These are phyloP conservation scores for Vitis hybrid DNA, from an alignment of 177 flowering plant genomes.

Conservation along the genomic window DNA sequence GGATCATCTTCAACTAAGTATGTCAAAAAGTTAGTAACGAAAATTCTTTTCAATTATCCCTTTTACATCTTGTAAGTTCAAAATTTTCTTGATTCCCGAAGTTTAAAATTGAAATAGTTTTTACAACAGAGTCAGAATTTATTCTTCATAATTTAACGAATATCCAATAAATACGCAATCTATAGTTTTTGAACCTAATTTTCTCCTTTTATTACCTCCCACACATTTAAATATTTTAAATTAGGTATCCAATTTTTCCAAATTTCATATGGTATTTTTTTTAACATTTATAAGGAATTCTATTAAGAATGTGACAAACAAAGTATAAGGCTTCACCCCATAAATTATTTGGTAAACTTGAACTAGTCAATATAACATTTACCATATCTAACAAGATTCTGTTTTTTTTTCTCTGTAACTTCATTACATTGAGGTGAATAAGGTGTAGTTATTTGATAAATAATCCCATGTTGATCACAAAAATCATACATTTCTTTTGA, in stretches of 20 bases:
- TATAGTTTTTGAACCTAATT: not conserved
- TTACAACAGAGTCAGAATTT: too few relatives aligned
- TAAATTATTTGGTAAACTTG: too few relatives aligned
- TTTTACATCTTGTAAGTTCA: too few relatives aligned
- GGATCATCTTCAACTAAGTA: too few relatives aligned
- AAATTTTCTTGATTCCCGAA: too few relatives aligned
- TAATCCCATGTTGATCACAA: conserved; percentile 1
- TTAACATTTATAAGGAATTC: conserved; percentile 3
- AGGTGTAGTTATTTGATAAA: conserved; percentile 1
- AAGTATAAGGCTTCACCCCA: not conserved
- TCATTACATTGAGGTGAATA: conserved; percentile 7
- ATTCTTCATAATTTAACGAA: not conserved
- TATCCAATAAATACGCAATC: not conserved
- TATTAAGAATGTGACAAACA: conserved; percentile 7
- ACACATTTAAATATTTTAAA: too few relatives aligned
- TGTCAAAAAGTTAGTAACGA: too few relatives aligned
- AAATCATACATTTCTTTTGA: not conserved
- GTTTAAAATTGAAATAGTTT: too few relatives aligned
- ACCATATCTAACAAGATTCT: not conserved
- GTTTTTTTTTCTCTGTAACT: conserved; percentile 2
- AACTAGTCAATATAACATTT: too few relatives aligned
- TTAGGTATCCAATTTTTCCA: not conserved
- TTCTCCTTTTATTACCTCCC: too few relatives aligned
- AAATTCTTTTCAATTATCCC: too few relatives aligned
- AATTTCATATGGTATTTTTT: conserved; percentile 1